Evolutionary conservation across 495 filamentous ascomycete genomes (phyloP).

Genomic region (Amorphotheca resinae): DNA sequence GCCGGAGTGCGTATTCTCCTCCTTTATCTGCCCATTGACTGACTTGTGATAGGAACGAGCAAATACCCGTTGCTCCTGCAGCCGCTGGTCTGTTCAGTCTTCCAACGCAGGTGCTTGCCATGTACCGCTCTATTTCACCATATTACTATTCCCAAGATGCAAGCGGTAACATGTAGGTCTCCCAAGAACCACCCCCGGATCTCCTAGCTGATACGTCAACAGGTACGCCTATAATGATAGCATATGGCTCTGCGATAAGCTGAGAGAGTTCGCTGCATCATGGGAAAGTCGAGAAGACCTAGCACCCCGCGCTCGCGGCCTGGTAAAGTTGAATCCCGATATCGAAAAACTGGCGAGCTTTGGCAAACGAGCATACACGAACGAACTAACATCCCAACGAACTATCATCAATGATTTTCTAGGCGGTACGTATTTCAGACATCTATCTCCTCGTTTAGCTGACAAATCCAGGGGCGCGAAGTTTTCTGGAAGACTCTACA

Average conservation of each 20-base stretch:
- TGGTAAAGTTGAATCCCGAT: conserved; percentile 55
- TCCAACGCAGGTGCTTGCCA: conserved; percentile 72
- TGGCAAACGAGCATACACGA: conserved; percentile 71
- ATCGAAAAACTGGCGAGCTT: conserved; percentile 62
- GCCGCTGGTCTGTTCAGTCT: conserved; percentile 65
- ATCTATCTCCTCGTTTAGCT: conserved; percentile 10
- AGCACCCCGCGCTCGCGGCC: conserved; percentile 31
- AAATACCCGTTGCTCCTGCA: conserved; percentile 49
- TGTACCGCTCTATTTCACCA: conserved; percentile 80
- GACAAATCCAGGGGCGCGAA: conserved; percentile 28
- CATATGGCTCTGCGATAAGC: conserved; percentile 57
- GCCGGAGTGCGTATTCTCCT: conserved; percentile 33
- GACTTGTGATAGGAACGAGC: conserved; percentile 21
- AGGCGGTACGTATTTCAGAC: conserved; percentile 60
- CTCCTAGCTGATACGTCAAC: neutral
- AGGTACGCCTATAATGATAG: conserved; percentile 89
- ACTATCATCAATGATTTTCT: conserved; percentile 76
- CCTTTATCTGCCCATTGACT: neutral
- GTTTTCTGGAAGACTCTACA: conserved; percentile 27
- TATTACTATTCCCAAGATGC: conserved; percentile 57
- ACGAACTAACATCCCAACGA: conserved; percentile 77
- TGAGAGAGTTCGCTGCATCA: conserved; percentile 46
- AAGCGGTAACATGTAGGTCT: conserved; percentile 60
- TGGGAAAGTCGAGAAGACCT: conserved; percentile 35
- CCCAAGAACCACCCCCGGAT: neutral